phyloP scores from a whole-genome alignment of 2,329 filamentous ascomycete genomes.

The Nothophoma quercina region DNA sequence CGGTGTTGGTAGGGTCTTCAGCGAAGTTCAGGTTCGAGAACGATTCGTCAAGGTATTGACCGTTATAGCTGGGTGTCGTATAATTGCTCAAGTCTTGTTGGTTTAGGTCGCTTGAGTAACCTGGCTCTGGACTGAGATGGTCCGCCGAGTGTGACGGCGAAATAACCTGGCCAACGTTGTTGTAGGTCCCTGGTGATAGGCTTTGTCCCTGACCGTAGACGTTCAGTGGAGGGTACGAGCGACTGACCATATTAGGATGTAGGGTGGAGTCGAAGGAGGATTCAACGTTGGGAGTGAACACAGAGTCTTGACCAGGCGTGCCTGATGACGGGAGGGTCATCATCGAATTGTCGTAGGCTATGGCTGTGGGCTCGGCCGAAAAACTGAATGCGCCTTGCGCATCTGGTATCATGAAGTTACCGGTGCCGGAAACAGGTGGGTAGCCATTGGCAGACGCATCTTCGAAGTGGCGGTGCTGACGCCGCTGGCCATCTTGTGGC shows the following conservation, averaged over 20 bases:
- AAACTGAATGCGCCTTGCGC: conserved; percentile 46
- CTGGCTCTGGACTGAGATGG: conserved; percentile 46
- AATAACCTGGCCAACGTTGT: conserved; percentile 39
- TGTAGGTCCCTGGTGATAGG: conserved; percentile 40
- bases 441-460: conserved; percentile 40
- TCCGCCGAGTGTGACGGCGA: conserved; percentile 51
- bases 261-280: conserved; percentile 48
- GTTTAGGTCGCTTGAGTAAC: conserved; percentile 45
- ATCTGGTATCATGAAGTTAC: conserved; percentile 40
- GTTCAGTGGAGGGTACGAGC: conserved; percentile 41
- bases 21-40: conserved; percentile 38
- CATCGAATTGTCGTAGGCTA: conserved; percentile 44
- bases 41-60: conserved; percentile 41
- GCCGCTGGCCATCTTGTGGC: conserved; percentile 43
- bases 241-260: conserved; percentile 41
- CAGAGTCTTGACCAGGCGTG: conserved; percentile 37
- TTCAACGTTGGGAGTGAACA: conserved; percentile 42
- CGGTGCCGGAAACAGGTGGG: conserved; percentile 25
- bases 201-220: conserved; percentile 35
- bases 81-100: conserved; percentile 44
- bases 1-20: conserved; percentile 31
- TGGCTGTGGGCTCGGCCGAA: conserved; percentile 45
- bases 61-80: conserved; percentile 42
- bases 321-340: conserved; percentile 27
- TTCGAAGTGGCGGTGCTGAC: conserved; percentile 45